Evolutionary conservation across 495 filamentous ascomycete species (phyloP), one percentile per base, ranked within the genome.

Genomic region (Gamarada debralockiae): DNA sequence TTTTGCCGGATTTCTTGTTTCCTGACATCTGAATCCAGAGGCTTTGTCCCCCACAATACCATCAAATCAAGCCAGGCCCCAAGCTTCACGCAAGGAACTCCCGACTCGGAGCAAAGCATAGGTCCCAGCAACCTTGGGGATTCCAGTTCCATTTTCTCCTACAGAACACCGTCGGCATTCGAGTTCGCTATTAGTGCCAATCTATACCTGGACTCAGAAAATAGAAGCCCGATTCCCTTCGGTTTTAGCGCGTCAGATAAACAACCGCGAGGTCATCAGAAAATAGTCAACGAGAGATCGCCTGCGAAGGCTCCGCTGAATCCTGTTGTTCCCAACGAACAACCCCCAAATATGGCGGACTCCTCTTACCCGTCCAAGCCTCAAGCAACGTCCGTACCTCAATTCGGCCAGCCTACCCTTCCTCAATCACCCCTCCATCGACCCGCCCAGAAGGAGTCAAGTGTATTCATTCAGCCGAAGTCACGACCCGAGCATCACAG

Each of bases 81-180:
- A 15, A 47, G 17, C 5, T 58, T 61, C 22, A 54, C 23, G 9
- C 10, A 44, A 43, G 24, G 50, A 3, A 53, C 39, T 12, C 20
- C 36, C n/a, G 27, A 44, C 29, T 42, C 25, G 13, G 22, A 46
- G 12, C 46, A 46, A 40, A 33, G 18, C 13, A 24, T 17, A 24
- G 9, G 10, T 3, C 50, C 59, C n/a, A 59, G 56, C 46, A 44
- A 56, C 3, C 54, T 69, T 50, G 67, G 67, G 10, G 58, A 69
- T 31, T 66, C 60, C 10, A 67, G 57, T 43, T 67, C 63, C 3
- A 38, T 69, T n/a, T 65, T 69, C 56, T 65, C 59, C 12, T 22
- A 50, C 49, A 42, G 53, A 22, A 52, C 41, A 27, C 34, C 52
- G 10, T 31, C 53, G 14, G 42, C 47, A 10, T 51, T 57, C 37